phyloP scores from a whole-genome alignment of 2,329 filamentous ascomycete genomes.

The Calonectria pteridis region DNA sequence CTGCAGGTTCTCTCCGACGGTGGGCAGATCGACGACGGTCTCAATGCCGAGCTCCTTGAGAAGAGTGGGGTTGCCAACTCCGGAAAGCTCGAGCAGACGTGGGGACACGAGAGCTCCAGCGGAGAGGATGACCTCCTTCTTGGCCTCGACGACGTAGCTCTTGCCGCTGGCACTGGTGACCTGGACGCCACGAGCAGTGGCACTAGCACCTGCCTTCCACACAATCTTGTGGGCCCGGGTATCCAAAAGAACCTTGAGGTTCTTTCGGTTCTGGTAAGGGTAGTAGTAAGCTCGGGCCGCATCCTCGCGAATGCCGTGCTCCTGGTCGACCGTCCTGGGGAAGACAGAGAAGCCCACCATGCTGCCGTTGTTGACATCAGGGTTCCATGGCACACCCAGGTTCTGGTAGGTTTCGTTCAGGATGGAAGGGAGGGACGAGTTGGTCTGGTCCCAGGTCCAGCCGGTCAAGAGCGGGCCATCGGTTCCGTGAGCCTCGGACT shows the following conservation, averaged over 20 bases:
- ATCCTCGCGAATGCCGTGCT: background rate
- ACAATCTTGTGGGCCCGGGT: background rate
- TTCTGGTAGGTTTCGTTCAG: background rate
- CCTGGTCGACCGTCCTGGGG: background rate
- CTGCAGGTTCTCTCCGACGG: background rate
- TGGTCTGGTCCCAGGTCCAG: background rate
- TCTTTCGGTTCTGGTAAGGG: background rate
- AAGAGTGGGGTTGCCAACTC: background rate
- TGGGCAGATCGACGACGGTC: background rate
- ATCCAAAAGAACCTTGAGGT: background rate
- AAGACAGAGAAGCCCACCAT: background rate
- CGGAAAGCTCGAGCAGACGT: background rate
- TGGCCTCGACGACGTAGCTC: background rate
- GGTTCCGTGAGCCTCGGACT: background rate
- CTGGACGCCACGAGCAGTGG: background rate
- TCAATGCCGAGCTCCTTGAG: background rate
- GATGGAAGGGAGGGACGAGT: background rate
- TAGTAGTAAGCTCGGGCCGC: conserved; percentile 1
- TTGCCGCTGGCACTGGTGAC: background rate
- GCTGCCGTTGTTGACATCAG: background rate
- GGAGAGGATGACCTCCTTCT: background rate
- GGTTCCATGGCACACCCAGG: background rate
- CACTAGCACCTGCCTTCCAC: background rate
- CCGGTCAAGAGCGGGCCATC: background rate
- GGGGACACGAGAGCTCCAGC: background rate